Conservation (phyloP, 1,139 yeast genomes). For the Kazachstania sp. region DNA sequence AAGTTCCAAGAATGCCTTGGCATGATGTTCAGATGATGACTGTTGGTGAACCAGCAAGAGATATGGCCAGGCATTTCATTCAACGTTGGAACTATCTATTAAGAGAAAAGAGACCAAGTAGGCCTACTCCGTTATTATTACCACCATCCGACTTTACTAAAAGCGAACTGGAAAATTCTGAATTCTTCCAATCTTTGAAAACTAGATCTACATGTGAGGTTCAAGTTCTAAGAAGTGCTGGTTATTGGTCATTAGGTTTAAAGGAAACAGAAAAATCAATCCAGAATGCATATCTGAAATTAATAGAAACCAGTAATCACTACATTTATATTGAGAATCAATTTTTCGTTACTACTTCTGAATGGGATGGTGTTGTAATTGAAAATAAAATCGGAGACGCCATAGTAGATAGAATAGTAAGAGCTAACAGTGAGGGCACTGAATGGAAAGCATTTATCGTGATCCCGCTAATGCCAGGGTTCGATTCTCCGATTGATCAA, state of each 20-base stretch:
- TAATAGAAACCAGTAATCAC: conserved; percentile 87
- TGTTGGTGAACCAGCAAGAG: conserved; percentile 93
- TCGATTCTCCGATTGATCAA: conserved; percentile 86
- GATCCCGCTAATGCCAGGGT: conserved; percentile 97
- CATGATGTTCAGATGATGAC: conserved; percentile 97
- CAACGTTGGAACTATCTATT: conserved; percentile 95
- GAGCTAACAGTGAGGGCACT: conserved; percentile 72
- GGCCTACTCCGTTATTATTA: conserved; percentile 81
- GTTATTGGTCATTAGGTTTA: conserved; percentile 88
- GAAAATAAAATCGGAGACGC: conserved; percentile 95
- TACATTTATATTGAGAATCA: conserved; percentile 92
- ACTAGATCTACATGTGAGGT: conserved; percentile 77
- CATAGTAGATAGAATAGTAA: conserved; percentile 81
- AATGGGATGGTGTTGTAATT: conserved; percentile 76
- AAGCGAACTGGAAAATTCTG: conserved; percentile 55
- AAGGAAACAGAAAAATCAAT: conserved; percentile 81
- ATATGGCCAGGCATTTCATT: conserved; percentile 85
- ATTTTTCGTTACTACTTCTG: conserved; percentile 83
- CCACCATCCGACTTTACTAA: conserved; percentile 86
- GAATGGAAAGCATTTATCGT: conserved; percentile 85
- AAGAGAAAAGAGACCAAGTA: conserved; percentile 88
- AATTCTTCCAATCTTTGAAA: conserved; percentile 35
- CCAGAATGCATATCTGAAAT: conserved; percentile 82
- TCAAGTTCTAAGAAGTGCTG: conserved; percentile 80
- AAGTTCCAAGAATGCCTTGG: conserved; percentile 97